A percentile compares a stretch with the other conserved stretches of the same genome.
Conservation (phyloP, 1,284 basidiomycete species). For the Cryptococcus amylolentus region DNA sequence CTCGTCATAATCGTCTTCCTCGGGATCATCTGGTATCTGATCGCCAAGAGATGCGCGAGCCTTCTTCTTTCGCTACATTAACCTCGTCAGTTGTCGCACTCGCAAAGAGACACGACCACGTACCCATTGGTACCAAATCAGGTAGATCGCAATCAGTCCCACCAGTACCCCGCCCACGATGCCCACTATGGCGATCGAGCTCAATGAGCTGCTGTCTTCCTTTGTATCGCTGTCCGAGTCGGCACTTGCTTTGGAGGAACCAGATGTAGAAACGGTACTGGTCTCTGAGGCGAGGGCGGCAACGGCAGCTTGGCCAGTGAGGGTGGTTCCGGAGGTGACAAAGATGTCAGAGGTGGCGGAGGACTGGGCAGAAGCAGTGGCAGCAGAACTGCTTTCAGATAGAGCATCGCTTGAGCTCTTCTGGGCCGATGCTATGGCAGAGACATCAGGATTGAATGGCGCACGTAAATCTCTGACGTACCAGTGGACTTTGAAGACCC, state of each 20-base stretch:
- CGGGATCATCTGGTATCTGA: slow-evolving; percentile 4
- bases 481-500: background rate
- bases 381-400: background rate
- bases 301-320: slow-evolving; percentile 5
- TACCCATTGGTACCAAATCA: slow-evolving; percentile 17
- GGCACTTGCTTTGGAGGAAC: background rate
- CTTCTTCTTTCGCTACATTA: slow-evolving; percentile 10
- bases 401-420: background rate
- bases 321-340: slow-evolving; percentile 1
- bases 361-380: background rate
- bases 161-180: slow-evolving; percentile 18
- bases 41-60: slow-evolving; percentile 8
- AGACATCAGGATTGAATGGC: background rate
- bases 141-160: slow-evolving; percentile 8
- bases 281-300: slow-evolving; percentile 3
- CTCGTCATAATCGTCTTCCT: slow-evolving; percentile 8
- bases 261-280: slow-evolving; percentile 4
- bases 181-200: slow-evolving; percentile 30
- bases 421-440: background rate
- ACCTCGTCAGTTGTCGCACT: background rate
- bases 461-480: background rate
- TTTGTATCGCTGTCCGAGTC: slow-evolving; percentile 16
- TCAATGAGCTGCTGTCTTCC: slow-evolving; percentile 43
- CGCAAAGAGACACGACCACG: background rate
- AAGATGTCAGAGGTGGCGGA: background rate